Percentiles rank a stretch among this genome's conserved stretches.
Conservation (phyloP, 2,329 filamentous ascomycete genomes). For the Teratosphaeria destructans region DNA sequence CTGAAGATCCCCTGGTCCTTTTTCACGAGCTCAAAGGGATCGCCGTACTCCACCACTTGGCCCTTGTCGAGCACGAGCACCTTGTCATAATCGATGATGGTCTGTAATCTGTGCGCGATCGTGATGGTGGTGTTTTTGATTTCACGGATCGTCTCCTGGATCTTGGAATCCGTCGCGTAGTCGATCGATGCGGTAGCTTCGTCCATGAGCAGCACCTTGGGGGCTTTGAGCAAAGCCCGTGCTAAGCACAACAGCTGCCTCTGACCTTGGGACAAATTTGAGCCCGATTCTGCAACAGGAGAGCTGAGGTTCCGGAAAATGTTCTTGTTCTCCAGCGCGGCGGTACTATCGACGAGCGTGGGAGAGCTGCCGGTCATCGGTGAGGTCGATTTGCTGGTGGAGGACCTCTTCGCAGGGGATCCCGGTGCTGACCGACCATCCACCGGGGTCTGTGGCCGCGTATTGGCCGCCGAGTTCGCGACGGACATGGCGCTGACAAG, state of each 20-base stretch:
- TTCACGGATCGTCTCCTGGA: slow-evolving; percentile 92
- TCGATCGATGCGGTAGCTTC: slow-evolving; percentile 97
- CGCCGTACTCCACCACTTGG: slow-evolving; percentile 76
- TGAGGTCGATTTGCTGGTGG: slow-evolving; percentile 15
- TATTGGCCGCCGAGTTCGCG: slow-evolving; percentile 35
- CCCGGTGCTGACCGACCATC: slow-evolving; percentile 10
- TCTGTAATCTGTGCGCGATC: slow-evolving; percentile 89
- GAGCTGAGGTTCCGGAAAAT: slow-evolving; percentile 81
- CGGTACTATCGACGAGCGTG: slow-evolving; percentile 7
- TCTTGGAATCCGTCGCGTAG: slow-evolving; percentile 89
- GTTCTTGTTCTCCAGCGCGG: slow-evolving; percentile 71
- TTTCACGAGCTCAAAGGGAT: slow-evolving; percentile 71
- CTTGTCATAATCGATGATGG: slow-evolving; percentile 97
- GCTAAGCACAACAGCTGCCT: slow-evolving; percentile 89
- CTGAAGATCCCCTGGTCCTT: slow-evolving; percentile 57
- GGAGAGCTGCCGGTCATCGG: slow-evolving; percentile 2
- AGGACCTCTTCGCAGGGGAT: slow-evolving; percentile 18
- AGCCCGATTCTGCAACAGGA: slow-evolving; percentile 77
- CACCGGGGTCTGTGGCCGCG: slow-evolving; percentile 24
- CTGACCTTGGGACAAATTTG: slow-evolving; percentile 91
- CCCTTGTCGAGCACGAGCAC: slow-evolving; percentile 90
- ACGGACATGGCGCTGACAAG: slow-evolving; percentile 53
- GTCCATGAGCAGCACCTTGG: slow-evolving; percentile 96
- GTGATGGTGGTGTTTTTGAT: slow-evolving; percentile 87
- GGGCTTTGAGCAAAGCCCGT: slow-evolving; percentile 79